phyloP scores from a whole-genome alignment of 2,329 filamentous ascomycete genomes.

The Clarireedia hainanense region DNA sequence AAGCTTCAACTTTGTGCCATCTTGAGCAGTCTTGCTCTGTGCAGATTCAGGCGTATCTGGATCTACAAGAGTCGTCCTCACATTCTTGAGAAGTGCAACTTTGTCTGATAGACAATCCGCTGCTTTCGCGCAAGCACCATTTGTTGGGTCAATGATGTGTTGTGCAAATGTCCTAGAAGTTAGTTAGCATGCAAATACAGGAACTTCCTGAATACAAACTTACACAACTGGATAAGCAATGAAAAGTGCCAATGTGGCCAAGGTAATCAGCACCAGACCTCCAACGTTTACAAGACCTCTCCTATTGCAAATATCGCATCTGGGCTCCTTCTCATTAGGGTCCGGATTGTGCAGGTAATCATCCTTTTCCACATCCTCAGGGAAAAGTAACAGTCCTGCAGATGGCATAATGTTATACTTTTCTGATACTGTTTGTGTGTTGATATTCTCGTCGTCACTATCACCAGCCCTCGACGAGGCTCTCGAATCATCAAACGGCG shows the following conservation, averaged over 20 bases:
- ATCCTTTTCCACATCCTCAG: conserved; percentile 67
- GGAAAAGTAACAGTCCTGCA: conserved; percentile 57
- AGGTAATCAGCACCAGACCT: conserved; percentile 48
- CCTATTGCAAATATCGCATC: conserved; percentile 57
- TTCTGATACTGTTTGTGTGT: conserved; percentile 65
- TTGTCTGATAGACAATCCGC: conserved; percentile 32
- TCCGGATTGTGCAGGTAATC: conserved; percentile 66
- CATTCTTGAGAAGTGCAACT: conserved; percentile 46
- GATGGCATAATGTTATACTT: conserved; percentile 67
- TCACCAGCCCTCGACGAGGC: conserved; percentile 31
- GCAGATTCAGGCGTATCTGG: conserved; percentile 56
- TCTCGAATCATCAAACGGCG: conserved; percentile 31
- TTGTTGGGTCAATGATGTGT: conserved; percentile 27
- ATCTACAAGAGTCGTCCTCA: conserved; percentile 55
- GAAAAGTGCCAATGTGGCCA: conserved; percentile 57
- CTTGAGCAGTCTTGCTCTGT: conserved; percentile 44
- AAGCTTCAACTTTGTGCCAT: conserved; percentile 55
- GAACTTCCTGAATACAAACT: conserved; percentile 26
- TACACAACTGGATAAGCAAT: conserved; percentile 65
- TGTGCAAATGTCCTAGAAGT: conserved; percentile 47
- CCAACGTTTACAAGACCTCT: conserved; percentile 59
- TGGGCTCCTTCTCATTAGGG: conserved; percentile 52
- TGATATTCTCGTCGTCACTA: conserved; percentile 57
- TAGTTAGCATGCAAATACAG: not conserved
- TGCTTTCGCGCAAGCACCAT: conserved; percentile 30